Percentiles rank a stretch among this genome's conserved stretches.
phyloP scores from a whole-genome alignment of 192 early-diverging fungal genomes.

The Entomortierella beljakovae region DNA sequence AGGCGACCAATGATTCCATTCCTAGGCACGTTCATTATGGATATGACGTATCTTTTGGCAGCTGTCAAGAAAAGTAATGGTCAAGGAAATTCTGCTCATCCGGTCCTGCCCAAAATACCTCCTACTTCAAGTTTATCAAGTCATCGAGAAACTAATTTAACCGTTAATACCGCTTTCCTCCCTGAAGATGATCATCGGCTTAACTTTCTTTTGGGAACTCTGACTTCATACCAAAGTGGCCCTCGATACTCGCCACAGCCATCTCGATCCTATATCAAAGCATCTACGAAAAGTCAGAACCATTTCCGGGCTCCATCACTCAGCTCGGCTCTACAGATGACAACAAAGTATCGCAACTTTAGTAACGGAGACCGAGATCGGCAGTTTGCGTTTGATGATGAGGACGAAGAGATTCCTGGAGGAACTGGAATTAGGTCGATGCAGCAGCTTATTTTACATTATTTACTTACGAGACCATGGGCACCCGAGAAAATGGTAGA shows the following conservation, averaged over 20 bases:
- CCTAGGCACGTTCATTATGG: slow-evolving; percentile 79
- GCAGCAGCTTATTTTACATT: slow-evolving; percentile 73
- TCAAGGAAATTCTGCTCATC: neutral
- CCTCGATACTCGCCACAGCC: slow-evolving; percentile 64
- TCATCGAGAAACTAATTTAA: slow-evolving; percentile 11
- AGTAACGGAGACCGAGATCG: slow-evolving; percentile 18
- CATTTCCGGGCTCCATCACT: slow-evolving; percentile 62
- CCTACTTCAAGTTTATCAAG: slow-evolving; percentile 36
- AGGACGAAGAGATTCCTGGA: slow-evolving; percentile 65
- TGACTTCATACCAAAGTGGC: slow-evolving; percentile 64
- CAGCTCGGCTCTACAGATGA: slow-evolving; percentile 57
- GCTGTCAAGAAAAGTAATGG: slow-evolving; percentile 60
- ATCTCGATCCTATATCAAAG: slow-evolving; percentile 57
- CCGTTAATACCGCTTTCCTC: slow-evolving; percentile 14
- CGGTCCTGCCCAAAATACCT: slow-evolving; percentile 5
- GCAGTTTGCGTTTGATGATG: slow-evolving; percentile 52
- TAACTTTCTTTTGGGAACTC: slow-evolving; percentile 63
- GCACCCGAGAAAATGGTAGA: slow-evolving; percentile 79
- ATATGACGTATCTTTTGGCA: slow-evolving; percentile 76
- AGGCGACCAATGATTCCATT: slow-evolving; percentile 74
- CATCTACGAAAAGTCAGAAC: slow-evolving; percentile 56
- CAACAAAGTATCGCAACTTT: slow-evolving; percentile 37
- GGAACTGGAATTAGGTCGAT: slow-evolving; percentile 37
- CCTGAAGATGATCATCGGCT: slow-evolving; percentile 61
- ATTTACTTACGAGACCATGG: slow-evolving; percentile 75